Base-by-base conservation (phyloP, 129 eudicot species). In the Calendula officinalis region DNA sequence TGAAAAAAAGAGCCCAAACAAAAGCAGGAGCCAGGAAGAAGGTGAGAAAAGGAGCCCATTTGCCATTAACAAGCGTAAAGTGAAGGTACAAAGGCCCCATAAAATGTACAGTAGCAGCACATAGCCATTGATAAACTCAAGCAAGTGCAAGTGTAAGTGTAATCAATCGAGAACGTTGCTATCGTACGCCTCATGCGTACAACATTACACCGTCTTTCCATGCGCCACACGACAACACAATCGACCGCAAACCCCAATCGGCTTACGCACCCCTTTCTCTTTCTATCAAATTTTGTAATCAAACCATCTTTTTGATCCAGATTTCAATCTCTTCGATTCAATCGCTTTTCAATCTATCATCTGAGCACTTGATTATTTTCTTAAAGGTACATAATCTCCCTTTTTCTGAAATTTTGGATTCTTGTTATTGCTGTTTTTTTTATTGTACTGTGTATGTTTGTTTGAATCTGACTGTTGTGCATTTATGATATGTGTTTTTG, bases 131-230 rank as follows among this genome's bases (percentile, higher is more conserved):
- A 68, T 68, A 56, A 37, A 38, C 73, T 48, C 60, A 63, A 16
- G 57, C 69, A 47, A 22, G 30, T 22, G 30, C 30, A 22, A 22
- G 2, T 22, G 30, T 2, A 22, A 22, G 72, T 54, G 62, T 43
- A 10, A 39, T 53, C 8, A 16, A 68, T 48, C 41, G 48, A 67
- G 45, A 52, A 52, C 42, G 22, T 49, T 77, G 81, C 81, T 77
- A 70, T 70, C 77, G 73, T 77, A 57, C 81, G 81, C 81, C 32
- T 22, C 64, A 46, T 64, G 57, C 72, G 73, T 65, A 77, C 77
- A 47, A 77, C 77, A 47, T 58, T 77, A 58, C 77, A 76, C 81
- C 81, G 62, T 77, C 59, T 57, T 57, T 64, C 67, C 77, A 70
- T 70, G 77, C 77, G 75, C 77, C 75, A 69, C 56, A 54, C 34